Evolutionary conservation across 305 asterid genomes (phyloP).

Genomic region (Andrographis paniculata): DNA sequence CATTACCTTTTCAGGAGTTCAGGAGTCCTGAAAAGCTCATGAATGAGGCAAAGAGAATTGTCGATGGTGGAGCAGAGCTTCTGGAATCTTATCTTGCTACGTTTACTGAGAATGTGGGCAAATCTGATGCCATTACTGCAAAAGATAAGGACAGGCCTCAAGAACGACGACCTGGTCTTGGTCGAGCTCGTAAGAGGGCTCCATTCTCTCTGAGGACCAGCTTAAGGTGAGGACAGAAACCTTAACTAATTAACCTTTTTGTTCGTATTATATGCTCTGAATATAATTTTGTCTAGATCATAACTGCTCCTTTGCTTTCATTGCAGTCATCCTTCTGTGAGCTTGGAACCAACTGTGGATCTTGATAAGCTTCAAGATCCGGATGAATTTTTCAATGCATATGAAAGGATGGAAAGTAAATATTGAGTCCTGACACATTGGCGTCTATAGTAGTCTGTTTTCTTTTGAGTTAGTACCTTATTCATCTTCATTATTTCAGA

Average conservation of each 20-base stretch:
- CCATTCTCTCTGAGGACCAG: slow-evolving; percentile 49
- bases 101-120: slow-evolving; percentile 27
- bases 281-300: neutral
- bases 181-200: slow-evolving; percentile 47
- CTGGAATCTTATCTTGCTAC: slow-evolving; percentile 31
- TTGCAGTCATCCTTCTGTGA: slow-evolving; percentile 51
- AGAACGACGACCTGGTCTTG: slow-evolving; percentile 71
- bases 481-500: slow-evolving; percentile 37
- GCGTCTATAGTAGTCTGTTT: slow-evolving; percentile 11
- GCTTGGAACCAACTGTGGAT: slow-evolving; percentile 35
- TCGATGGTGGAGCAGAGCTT: slow-evolving; percentile 49
- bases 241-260: neutral
- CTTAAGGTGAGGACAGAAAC: slow-evolving; percentile 32
- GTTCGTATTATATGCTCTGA: neutral
- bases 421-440: neutral
- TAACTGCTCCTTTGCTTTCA: slow-evolving; percentile 13
- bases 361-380: slow-evolving; percentile 52
- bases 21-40: slow-evolving; percentile 51
- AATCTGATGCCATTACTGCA: slow-evolving; percentile 27
- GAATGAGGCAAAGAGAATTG: slow-evolving; percentile 63
- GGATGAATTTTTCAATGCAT: slow-evolving; percentile 55
- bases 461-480: slow-evolving; percentile 10
- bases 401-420: slow-evolving; percentile 62
- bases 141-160: slow-evolving; percentile 47
- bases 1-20: slow-evolving; percentile 23